Evolutionary conservation across 2,329 filamentous ascomycete genomes (phyloP).

Genomic region (Zalaria sp.): DNA sequence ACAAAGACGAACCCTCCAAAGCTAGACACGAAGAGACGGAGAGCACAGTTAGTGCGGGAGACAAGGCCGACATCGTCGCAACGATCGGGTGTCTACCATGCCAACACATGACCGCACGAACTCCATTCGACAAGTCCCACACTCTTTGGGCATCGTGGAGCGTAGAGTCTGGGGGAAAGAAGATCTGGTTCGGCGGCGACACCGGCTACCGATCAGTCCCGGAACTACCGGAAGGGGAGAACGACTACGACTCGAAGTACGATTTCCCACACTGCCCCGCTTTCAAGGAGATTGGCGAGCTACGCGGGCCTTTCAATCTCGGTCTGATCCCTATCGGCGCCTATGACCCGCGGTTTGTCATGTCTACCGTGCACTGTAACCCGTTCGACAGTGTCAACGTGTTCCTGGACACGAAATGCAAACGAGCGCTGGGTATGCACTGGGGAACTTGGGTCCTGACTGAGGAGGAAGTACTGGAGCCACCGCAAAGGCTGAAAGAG

Average conservation of each 20-base stretch:
- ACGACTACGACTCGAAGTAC: constrained; percentile 60
- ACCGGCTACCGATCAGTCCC: constrained; percentile 80
- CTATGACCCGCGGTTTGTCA: constrained; percentile 59
- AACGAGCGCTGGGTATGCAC: constrained; percentile 70
- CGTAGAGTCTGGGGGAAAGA: constrained; percentile 56
- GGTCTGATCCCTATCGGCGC: constrained; percentile 89
- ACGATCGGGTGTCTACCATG: constrained; percentile 66
- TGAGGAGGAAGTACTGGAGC: constrained; percentile 71
- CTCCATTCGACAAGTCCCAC: constrained; percentile 51
- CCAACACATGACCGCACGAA: constrained; percentile 66
- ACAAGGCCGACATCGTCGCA: constrained; percentile 44
- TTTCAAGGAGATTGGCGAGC: constrained; percentile 68
- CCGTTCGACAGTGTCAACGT: constrained; percentile 83
- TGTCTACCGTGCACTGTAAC: constrained; percentile 73
- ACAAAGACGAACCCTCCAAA: constrained; percentile 1
- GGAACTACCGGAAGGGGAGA: constrained; percentile 42
- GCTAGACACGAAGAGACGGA: background rate
- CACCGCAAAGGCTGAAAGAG: constrained; percentile 56
- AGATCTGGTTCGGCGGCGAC: constrained; percentile 77
- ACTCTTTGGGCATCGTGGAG: constrained; percentile 88
- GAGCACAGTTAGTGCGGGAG: constrained; percentile 2
- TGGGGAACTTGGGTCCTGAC: constrained; percentile 85
- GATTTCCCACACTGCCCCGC: constrained; percentile 64
- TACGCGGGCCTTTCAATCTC: constrained; percentile 76
- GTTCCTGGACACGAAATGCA: constrained; percentile 69